Conservation (phyloP, 805 yeast genomes). For the Kregervanrija delftensis region DNA sequence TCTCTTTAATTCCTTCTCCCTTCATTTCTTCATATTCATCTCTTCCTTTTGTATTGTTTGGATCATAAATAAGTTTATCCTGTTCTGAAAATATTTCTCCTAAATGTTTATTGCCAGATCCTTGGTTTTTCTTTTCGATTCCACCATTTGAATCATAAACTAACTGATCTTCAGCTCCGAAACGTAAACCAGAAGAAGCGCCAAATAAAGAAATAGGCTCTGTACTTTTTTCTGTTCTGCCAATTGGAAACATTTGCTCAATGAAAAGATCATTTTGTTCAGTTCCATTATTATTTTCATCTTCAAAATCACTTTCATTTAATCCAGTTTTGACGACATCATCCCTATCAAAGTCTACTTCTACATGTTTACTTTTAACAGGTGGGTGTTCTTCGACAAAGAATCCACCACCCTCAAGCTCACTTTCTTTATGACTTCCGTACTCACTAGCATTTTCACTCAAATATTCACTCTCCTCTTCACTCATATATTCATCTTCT, state of each 20-base stretch:
- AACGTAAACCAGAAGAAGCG: background rate
- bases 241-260: background rate
- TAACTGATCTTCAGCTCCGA: background rate
- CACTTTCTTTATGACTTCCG: constrained; percentile 1
- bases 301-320: constrained; percentile 14
- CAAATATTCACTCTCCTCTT: constrained; percentile 1
- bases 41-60: background rate
- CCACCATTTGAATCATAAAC: constrained; percentile 1
- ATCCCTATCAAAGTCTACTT: constrained; percentile 18
- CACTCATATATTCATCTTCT: constrained; percentile 9
- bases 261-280: constrained; percentile 1
- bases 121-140: background rate
- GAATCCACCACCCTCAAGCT: constrained; percentile 20
- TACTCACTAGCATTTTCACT: constrained; percentile 1
- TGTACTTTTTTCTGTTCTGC: background rate
- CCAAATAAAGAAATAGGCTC: background rate
- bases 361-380: constrained; percentile 5
- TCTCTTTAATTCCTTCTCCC: too few relatives aligned
- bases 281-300: constrained; percentile 1
- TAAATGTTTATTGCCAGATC: background rate
- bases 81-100: background rate
- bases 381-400: constrained; percentile 5
- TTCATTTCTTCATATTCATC: background rate
- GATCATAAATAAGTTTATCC: background rate
- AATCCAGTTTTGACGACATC: constrained; percentile 11